Evolutionary conservation across 495 filamentous ascomycete species (phyloP), one percentile per base, ranked within the genome.

Genomic region (Neurospora sp.): DNA sequence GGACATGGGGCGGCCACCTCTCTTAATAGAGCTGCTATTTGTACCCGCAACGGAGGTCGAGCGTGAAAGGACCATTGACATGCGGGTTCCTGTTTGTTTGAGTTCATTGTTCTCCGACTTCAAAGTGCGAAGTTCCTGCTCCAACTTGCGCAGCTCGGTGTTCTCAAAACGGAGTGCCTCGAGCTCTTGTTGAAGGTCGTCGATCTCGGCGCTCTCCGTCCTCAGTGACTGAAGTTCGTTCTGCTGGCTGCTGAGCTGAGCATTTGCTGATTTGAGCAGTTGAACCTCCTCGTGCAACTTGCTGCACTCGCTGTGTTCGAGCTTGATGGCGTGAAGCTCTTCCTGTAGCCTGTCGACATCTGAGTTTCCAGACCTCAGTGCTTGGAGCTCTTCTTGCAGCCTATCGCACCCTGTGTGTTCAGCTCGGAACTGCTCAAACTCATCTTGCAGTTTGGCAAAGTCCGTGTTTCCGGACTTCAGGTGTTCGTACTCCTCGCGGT

Each of bases 221-320:
- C 92, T 91, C n/a, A 92, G 81, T 9, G 68, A 38, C 18, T 69
- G 37, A 22, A 38, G 22, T 41, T 69, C 40, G 11, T 39, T 38
- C 69, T 46, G 38, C 39, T 69, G 22, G 72, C 74, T 66, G 53
- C 53, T 66, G 27, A 35, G 7, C 53, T 66, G 53, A 27, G 53
- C 22, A 76, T 93, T 92, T 77, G 93, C 91, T 20, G 85, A 87
- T 71, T 87, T 85, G 40, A 94, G 82, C 0, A 84, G 85, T 69
- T 91, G 85, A 61, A 94, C 82, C 77, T 96, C 92, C 75, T 94
- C 91, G 74, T 92, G 89, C 87, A 93, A 87, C 73, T 89, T 88
- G 31, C 74, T 94, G 53, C 53, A 66, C 27, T 66, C 53, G 14
- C 53, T 66, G 35, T 66, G 53, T 37, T 66, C 53, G 27, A 71